Evolutionary conservation across 1,284 basidiomycete genomes (phyloP).

Genomic region (Thelephora terrestris): DNA sequence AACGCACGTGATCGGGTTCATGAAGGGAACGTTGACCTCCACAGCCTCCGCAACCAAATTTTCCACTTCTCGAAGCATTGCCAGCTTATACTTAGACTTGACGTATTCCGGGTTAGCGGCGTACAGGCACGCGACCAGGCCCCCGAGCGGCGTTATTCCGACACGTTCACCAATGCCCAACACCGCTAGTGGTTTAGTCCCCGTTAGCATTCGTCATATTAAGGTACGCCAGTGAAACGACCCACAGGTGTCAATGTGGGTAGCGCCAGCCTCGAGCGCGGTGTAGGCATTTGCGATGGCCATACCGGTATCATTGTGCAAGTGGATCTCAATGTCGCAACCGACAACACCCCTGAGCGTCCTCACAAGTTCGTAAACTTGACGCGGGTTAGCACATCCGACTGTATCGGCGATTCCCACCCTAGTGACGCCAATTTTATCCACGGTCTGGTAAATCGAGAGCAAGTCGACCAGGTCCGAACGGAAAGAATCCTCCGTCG

Average conservation of each 20-base stretch:
- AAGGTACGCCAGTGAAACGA: constrained; percentile 9
- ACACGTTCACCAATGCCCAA: constrained; percentile 99
- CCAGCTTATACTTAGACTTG: constrained; percentile 98
- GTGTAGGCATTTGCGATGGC: constrained; percentile 98
- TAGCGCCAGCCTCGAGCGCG: constrained; percentile 97
- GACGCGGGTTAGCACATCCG: constrained; percentile 96
- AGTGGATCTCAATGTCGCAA: constrained; percentile 97
- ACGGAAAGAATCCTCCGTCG: constrained; percentile 99
- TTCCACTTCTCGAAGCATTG: constrained; percentile 97
- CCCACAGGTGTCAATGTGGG: constrained; percentile 95
- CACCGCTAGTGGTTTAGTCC: constrained; percentile 36
- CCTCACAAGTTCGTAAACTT: constrained; percentile 97
- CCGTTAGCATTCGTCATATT: constrained; percentile 3
- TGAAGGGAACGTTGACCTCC: constrained; percentile 96
- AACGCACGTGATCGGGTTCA: constrained; percentile 82
- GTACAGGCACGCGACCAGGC: constrained; percentile 94
- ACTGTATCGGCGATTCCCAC: constrained; percentile 99
- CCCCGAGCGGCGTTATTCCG: constrained; percentile 97
- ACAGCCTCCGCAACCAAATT: constrained; percentile 99
- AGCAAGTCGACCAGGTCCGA: constrained; percentile 98
- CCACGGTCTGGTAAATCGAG: constrained; percentile 98
- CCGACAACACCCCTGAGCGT: constrained; percentile 92
- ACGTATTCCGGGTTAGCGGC: constrained; percentile 97
- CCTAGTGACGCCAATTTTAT: constrained; percentile 99
- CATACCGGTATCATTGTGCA: constrained; percentile 98